phyloP scores from a whole-genome alignment of 805 yeast species.

The Starmerella vitae region DNA sequence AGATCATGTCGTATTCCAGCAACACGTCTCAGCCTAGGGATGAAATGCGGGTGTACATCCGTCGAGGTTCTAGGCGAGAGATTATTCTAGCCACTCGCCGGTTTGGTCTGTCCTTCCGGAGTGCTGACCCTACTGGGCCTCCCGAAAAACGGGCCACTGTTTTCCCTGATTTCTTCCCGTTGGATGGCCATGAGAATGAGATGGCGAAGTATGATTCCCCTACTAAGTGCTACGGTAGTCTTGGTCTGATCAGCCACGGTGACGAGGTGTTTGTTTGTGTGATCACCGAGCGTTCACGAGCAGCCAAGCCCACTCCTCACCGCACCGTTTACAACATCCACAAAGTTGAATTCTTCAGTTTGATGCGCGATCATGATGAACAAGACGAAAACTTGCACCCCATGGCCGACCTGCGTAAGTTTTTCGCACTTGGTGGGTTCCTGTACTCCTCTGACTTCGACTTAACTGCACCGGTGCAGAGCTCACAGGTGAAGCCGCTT shows the following conservation, averaged over 20 bases:
- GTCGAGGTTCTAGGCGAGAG: slow-evolving; percentile 48
- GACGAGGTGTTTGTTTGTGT: slow-evolving; percentile 60
- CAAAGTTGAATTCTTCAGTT: slow-evolving; percentile 76
- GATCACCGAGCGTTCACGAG: slow-evolving; percentile 61
- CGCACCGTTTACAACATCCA: slow-evolving; percentile 70
- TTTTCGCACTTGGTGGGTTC: slow-evolving; percentile 77
- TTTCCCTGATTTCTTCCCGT: slow-evolving; percentile 36
- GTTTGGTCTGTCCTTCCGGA: slow-evolving; percentile 42
- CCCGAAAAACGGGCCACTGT: slow-evolving; percentile 18
- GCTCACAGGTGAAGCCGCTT: not conserved
- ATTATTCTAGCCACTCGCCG: slow-evolving; percentile 49
- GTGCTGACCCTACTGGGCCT: slow-evolving; percentile 10
- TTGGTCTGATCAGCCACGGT: slow-evolving; percentile 66
- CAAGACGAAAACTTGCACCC: slow-evolving; percentile 47
- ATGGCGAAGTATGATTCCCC: slow-evolving; percentile 30
- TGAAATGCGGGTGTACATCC: slow-evolving; percentile 49
- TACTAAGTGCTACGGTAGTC: slow-evolving; percentile 36
- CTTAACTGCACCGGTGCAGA: slow-evolving; percentile 45
- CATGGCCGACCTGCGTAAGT: slow-evolving; percentile 62
- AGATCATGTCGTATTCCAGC: not conserved
- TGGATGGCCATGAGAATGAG: slow-evolving; percentile 26
- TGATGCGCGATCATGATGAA: slow-evolving; percentile 51
- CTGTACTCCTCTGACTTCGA: slow-evolving; percentile 89
- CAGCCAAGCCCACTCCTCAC: slow-evolving; percentile 67
- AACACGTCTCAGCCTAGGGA: not conserved